phyloP scores from a whole-genome alignment of 164 flowering plant genomes.

The Aristolochia fimbriata region DNA sequence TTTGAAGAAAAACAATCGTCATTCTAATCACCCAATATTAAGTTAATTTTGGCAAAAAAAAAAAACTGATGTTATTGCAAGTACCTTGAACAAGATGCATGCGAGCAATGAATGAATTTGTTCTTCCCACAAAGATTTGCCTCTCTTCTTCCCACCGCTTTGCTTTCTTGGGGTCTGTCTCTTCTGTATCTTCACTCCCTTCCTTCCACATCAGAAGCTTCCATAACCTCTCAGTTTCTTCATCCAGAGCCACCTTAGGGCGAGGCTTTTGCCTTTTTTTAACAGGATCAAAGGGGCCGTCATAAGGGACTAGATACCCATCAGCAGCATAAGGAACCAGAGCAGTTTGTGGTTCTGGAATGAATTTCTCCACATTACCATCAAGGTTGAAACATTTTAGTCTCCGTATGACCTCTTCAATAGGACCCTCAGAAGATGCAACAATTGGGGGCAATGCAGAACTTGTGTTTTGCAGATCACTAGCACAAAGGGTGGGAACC shows the following conservation, averaged over 20 bases:
- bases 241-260: slow-evolving; percentile 63
- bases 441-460: background rate
- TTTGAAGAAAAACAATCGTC: background rate
- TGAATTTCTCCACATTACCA: slow-evolving; percentile 10
- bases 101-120: slow-evolving; percentile 36
- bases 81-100: slow-evolving; percentile 70
- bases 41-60: background rate
- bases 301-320: slow-evolving; percentile 39
- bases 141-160: slow-evolving; percentile 44
- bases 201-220: slow-evolving; percentile 56
- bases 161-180: slow-evolving; percentile 30
- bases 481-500: background rate
- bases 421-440: slow-evolving; percentile 11
- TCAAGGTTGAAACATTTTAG: slow-evolving; percentile 34
- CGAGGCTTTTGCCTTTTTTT: slow-evolving; percentile 40
- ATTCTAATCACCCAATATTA: background rate
- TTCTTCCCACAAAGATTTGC: slow-evolving; percentile 27
- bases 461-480: background rate
- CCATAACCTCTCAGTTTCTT: slow-evolving; percentile 59
- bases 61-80: background rate
- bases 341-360: slow-evolving; percentile 23
- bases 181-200: slow-evolving; percentile 25
- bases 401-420: slow-evolving; percentile 33
- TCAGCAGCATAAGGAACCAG: slow-evolving; percentile 44
- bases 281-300: slow-evolving; percentile 20